Base-by-base conservation (phyloP, 192 early-diverging fungal species). In the Mortierella alpina region DNA sequence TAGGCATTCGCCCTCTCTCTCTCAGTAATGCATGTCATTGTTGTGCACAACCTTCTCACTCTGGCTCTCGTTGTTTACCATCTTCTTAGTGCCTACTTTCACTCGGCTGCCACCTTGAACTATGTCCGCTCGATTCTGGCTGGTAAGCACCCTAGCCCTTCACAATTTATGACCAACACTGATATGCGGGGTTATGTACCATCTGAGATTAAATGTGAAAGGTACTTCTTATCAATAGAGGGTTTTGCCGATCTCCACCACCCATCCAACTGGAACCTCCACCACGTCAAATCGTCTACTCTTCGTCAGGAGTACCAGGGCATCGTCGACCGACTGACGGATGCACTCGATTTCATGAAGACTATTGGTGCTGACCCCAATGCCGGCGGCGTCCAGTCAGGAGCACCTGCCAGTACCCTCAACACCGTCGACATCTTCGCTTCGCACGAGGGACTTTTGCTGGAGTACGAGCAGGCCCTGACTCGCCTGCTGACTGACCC, bases 51-150 rank as follows among this genome's bases (percentile, higher is more conserved):
- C 17, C 42, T 9, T 42, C 9, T 46, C 15, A 46, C 18, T 42
- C 23, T 52, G 20, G 12, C 17, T 14, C 14, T 40, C 22, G 15
- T 5, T 39, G 39, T 49, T 44, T 52, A 23, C 1, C 22, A 20
- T 46, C 8, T 57, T 17, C 7, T 48, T 63, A 90, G 90, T 17
- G 96, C 96, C 17, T 98, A 99, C 88, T 97, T 99, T 78, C 96
- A 98, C 87, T 99, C 98, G 42, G 95, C 96, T 9, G 93, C 97
- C 0, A 99, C 97, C 0, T 61, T 97, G 72, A 99, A 99, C 84
- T 98, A 98, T 75, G 91, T 98, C 17, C 91, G 98, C 44, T 80
- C 95, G 12, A 88, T 98, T 59, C 77, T 98, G 80, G 95, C 95
- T 41, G 87, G 87, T 80, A 68, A 72, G 5, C 11, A 15, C 39